phyloP scores from a whole-genome alignment of 176 grass and related monocot species.

The Leersia perrieri region DNA sequence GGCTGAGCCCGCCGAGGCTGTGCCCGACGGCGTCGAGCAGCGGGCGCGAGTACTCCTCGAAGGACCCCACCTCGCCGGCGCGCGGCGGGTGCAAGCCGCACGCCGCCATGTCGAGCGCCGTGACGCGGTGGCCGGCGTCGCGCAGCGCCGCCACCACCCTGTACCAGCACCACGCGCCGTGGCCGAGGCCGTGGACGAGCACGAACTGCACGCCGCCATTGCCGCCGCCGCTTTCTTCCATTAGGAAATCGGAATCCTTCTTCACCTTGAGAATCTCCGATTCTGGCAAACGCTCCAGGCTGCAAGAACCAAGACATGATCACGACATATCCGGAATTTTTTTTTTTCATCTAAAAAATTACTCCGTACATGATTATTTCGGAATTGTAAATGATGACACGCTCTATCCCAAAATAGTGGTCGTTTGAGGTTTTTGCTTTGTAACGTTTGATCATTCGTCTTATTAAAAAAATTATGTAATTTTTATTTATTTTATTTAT shows the following conservation, averaged over 20 bases:
- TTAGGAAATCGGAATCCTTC: neutral
- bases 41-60: slow-evolving; percentile 57
- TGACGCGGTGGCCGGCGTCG: slow-evolving; percentile 36
- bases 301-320: neutral
- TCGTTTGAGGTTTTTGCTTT: too few species aligned
- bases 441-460: too few species aligned
- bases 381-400: too few species aligned
- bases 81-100: slow-evolving; percentile 41
- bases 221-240: neutral
- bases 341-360: too few species aligned
- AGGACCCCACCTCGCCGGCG: slow-evolving; percentile 43
- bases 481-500: too few species aligned
- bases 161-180: slow-evolving; percentile 71
- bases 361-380: too few species aligned
- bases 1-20: too few species aligned
- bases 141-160: slow-evolving; percentile 34
- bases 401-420: too few species aligned
- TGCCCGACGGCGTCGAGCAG: slow-evolving; percentile 49
- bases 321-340: neutral
- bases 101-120: slow-evolving; percentile 51
- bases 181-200: slow-evolving; percentile 44
- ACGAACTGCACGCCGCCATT: slow-evolving; percentile 47
- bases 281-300: neutral
- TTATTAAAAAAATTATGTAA: too few species aligned
- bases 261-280: neutral